Percentiles rank a stretch among this genome's conserved stretches.
Conservation (phyloP, 352 stramenopile genomes). For the Pythium brachiatum region DNA sequence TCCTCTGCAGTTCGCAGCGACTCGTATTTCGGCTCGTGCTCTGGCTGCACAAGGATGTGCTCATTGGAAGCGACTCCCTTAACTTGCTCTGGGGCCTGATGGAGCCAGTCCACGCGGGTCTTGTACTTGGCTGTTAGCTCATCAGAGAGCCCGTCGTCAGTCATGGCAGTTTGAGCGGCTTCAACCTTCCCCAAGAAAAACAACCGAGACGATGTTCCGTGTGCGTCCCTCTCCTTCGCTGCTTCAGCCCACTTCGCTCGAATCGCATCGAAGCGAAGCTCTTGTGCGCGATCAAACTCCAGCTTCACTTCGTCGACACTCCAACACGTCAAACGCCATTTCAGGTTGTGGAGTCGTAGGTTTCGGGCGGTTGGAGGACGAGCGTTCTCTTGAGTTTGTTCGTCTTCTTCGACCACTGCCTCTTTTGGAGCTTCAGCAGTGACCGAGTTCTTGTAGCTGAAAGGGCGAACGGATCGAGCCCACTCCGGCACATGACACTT, state of each 20-base stretch:
- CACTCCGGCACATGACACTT: slow-evolving; percentile 43
- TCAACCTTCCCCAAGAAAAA: slow-evolving; percentile 46
- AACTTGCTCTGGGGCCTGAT: neutral
- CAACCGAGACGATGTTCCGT: slow-evolving; percentile 47
- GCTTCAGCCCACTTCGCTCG: slow-evolving; percentile 48
- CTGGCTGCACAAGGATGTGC: slow-evolving; percentile 8
- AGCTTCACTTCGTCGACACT: slow-evolving; percentile 61
- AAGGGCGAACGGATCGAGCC: slow-evolving; percentile 53
- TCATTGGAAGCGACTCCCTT: neutral
- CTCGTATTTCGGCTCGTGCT: neutral
- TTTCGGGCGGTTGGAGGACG: neutral
- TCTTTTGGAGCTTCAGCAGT: slow-evolving; percentile 5
- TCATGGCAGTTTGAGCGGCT: slow-evolving; percentile 37
- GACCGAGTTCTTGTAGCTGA: slow-evolving; percentile 18
- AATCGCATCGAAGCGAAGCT: slow-evolving; percentile 51
- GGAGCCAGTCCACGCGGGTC: slow-evolving; percentile 43
- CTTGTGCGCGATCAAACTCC: slow-evolving; percentile 51
- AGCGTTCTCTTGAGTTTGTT: slow-evolving; percentile 5
- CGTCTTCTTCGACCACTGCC: slow-evolving; percentile 13
- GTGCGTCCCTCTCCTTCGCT: slow-evolving; percentile 52
- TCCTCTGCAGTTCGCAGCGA: slow-evolving; percentile 4
- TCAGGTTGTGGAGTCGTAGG: slow-evolving; percentile 4
- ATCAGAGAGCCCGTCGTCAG: slow-evolving; percentile 40
- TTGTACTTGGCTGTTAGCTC: slow-evolving; percentile 42
- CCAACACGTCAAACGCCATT: slow-evolving; percentile 59